A percentile compares a stretch with the other conserved stretches of the same genome.
Conservation (phyloP, 164 flowering plant species). For the Umbilicus rupestris region DNA sequence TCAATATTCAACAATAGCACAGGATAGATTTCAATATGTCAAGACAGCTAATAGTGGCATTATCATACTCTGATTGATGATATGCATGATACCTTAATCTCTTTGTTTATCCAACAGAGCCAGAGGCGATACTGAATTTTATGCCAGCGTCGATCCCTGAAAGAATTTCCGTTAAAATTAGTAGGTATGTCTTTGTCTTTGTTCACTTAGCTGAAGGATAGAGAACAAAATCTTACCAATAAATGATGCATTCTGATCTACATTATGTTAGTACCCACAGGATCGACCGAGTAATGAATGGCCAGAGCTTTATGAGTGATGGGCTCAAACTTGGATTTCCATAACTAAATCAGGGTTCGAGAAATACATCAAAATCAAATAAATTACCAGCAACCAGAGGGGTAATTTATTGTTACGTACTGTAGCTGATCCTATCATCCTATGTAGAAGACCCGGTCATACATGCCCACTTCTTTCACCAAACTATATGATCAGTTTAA, state of each 20-base stretch:
- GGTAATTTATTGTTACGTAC: neutral
- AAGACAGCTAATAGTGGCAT: neutral
- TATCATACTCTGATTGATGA: constrained; percentile 4
- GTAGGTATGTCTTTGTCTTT: neutral
- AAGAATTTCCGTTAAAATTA: neutral
- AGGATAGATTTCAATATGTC: neutral
- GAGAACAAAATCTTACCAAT: constrained; percentile 9
- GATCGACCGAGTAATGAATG: constrained; percentile 60
- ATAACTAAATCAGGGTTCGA: constrained; percentile 35
- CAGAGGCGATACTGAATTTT: neutral
- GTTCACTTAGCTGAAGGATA: neutral
- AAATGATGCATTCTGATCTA: constrained; percentile 20
- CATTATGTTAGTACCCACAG: constrained; percentile 71
- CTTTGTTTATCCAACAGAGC: neutral
- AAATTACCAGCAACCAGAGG: neutral
- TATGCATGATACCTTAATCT: constrained; percentile 1
- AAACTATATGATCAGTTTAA: neutral
- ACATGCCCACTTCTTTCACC: neutral
- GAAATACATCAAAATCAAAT: no score
- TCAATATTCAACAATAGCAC: neutral
- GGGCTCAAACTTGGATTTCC: constrained; percentile 53
- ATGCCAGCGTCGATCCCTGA: neutral
- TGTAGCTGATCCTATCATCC: neutral
- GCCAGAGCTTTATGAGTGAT: constrained; percentile 34
- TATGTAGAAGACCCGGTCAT: neutral